Base-by-base conservation (phyloP, 768 basidiomycete genomes). In the Filobasidium floriforme region DNA sequence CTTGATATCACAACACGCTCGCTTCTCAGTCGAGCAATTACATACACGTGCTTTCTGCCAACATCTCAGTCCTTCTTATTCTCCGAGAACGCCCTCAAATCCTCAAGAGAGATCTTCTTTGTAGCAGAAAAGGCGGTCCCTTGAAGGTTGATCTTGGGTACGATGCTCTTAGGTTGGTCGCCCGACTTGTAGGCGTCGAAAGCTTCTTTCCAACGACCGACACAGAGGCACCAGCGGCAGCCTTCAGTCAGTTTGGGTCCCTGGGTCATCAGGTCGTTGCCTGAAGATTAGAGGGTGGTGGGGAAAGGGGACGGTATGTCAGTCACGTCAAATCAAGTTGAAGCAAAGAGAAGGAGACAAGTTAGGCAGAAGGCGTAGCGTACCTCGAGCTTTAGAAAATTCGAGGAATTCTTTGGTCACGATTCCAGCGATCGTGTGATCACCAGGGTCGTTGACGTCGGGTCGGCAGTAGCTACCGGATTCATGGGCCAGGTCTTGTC, bases 211-310 rank as follows among this genome's bases (percentile, higher is more conserved):
- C 77, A 78, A 60, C 76, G 73, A 40, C 32, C 5, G 11, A 78
- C 77, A 61, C 77, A 78, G 32, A 78, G 67, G 72, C 77, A 78
- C 77, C 77, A 78, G 60, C 68, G 57, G 65, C 77, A 78, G n/a
- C 77, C 77, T 40, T 73, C 73, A 59, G 67, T 76, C 60, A 78
- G 60, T 1, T 75, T 75, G 5, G 60, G 59, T 54, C 73, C 65
- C 7, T 43, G 71, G n/a, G 73, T 76, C 66, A 73, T 75, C 19
- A 78, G 71, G 60, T 78, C 75, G 67, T 78, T 78, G 5, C 76
- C 76, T 73, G n/a, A n/a, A n/a, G n/a, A 32, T 43, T 9, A 37
- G 32, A 37, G 3, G 9, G 32, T 9, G 9, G 9, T 3, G 32
- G 9, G 32, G 32, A 9, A 37, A 37, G 9, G 9, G 32, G 3